A percentile compares a stretch with the other conserved stretches of the same genome.
Conservation (phyloP, 345 rosid genomes). For the Eucalyptus viminalis region DNA sequence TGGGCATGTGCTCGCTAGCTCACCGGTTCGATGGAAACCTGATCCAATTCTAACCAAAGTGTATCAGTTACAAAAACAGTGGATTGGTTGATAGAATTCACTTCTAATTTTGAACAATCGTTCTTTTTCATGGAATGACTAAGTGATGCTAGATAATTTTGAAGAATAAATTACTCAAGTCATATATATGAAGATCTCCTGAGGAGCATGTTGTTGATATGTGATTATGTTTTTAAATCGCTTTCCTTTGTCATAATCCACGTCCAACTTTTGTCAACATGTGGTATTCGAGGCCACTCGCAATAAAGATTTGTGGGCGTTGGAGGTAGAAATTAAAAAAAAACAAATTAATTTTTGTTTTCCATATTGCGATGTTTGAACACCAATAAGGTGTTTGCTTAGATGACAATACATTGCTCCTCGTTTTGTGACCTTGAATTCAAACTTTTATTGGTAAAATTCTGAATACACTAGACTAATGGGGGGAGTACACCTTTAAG, state of each 20-base stretch:
- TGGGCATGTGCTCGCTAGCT: not conserved
- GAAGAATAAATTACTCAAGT: not conserved
- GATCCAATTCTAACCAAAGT: not conserved
- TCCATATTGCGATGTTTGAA: not conserved
- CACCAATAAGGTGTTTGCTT: too few relatives aligned
- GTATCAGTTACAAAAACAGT: too few relatives aligned
- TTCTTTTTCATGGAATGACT: not conserved
- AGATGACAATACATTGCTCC: not conserved
- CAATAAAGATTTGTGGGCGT: not conserved
- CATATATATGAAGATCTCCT: not conserved
- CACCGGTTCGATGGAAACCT: too few relatives aligned
- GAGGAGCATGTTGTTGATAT: not conserved
- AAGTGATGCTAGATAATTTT: not conserved
- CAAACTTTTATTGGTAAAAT: not conserved
- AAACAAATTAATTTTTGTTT: not conserved
- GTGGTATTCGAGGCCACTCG: not conserved
- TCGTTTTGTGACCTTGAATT: not conserved
- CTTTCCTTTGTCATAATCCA: not conserved
- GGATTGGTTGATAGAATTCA: not conserved
- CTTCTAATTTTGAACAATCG: not conserved
- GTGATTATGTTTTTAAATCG: not conserved
- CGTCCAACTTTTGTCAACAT: not conserved
- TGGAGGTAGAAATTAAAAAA: not conserved
- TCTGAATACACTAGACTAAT: not conserved
- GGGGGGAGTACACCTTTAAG: not conserved